Conservation (phyloP, 2,329 filamentous ascomycete genomes). For the Thelonectria rubi region DNA sequence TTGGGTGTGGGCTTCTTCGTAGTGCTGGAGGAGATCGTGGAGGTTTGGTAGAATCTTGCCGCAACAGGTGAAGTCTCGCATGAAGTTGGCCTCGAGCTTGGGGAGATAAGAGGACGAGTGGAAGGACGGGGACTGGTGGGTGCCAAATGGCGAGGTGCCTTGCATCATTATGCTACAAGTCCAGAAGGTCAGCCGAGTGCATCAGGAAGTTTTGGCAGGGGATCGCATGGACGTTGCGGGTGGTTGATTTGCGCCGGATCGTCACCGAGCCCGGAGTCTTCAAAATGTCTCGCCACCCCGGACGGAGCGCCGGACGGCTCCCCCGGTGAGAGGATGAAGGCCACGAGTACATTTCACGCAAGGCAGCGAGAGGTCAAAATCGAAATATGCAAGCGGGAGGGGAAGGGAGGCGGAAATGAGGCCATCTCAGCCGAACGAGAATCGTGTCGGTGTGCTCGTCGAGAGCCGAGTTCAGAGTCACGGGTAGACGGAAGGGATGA, state of each 20-base stretch:
- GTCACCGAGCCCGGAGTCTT: slow-evolving; percentile 25
- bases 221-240: slow-evolving; percentile 26
- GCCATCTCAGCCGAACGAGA: neutral
- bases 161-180: slow-evolving; percentile 85
- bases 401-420: neutral
- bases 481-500: slow-evolving; percentile 9
- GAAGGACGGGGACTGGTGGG: slow-evolving; percentile 89
- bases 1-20: slow-evolving; percentile 91
- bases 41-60: slow-evolving; percentile 88
- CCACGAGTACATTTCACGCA: neutral
- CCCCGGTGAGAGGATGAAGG: slow-evolving; percentile 8
- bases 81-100: slow-evolving; percentile 96
- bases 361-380: neutral
- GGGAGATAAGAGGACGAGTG: slow-evolving; percentile 97
- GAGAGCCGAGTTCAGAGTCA: slow-evolving; percentile 9
- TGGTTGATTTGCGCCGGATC: slow-evolving; percentile 27
- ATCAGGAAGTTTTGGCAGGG: slow-evolving; percentile 9
- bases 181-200: slow-evolving; percentile 35
- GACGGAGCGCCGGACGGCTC: slow-evolving; percentile 10
- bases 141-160: slow-evolving; percentile 88
- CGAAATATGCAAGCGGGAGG: slow-evolving; percentile 7
- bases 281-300: slow-evolving; percentile 39
- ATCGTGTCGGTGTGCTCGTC: slow-evolving; percentile 11
- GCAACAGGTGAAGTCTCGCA: slow-evolving; percentile 97
- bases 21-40: slow-evolving; percentile 95